Base-by-base conservation (phyloP, 2,329 filamentous ascomycete genomes). In the Fusarium verticillioides region DNA sequence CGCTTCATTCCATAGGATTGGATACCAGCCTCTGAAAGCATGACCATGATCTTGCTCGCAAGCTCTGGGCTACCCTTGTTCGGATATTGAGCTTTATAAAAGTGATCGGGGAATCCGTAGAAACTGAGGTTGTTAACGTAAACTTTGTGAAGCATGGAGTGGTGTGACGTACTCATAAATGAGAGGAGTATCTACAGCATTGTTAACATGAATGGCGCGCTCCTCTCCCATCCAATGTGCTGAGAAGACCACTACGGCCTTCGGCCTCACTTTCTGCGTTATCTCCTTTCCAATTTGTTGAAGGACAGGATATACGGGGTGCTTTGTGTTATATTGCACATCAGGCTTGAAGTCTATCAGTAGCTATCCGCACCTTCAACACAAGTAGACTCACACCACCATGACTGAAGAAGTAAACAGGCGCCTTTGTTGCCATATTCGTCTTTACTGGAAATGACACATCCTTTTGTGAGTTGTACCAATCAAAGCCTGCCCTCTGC, bases 191-290 rank as follows among this genome's bases (percentile, higher is more conserved):
- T 85, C 82, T 63, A 89, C 89, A 7, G 88, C 90, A 13, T 87
- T 89, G 79, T 94, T 94, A 74, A 94, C 86, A 76, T 91, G 84
- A 69, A 94, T 87, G 7, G 83, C 85, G 74, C 87, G 83, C 43
- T 82, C 81, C 61, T 78, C 82, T 50, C 87, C 90, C 82, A 93
- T 90, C 93, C 93, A 95, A 81, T 95, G 93, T 2, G 92, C 93
- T 2, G 92, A 94, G 79, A 95, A 92, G 32, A 94, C 91, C 2
- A 95, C 89, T 21, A 95, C 87, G 4, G 92, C 93, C 70, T 89
- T 91, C 4, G 93, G 93, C 76, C 91, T 91, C 47, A 94, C 89
- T 69, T 89, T 88, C 34, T 87, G 84, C 1, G 91, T 94, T 78
- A 95, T 94, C 76, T 94, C 92, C 12, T 81, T 85, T 46, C 93